Conservation (phyloP, 768 basidiomycete species). For the Butyriboletus loyo region DNA sequence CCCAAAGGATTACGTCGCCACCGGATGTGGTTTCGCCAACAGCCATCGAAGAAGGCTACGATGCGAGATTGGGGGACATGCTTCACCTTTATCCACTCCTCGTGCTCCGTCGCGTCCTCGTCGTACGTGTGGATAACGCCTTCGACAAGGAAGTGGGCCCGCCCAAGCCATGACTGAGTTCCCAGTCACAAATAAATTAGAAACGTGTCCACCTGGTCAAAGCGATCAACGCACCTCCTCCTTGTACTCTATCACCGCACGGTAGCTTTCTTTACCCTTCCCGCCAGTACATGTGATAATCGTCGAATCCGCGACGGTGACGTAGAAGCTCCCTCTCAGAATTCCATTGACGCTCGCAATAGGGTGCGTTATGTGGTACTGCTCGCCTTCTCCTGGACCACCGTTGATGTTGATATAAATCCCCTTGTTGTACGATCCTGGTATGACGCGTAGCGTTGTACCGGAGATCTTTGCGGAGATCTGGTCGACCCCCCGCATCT, state of each 20-base stretch:
- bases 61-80: constrained; percentile 80
- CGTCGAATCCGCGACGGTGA: constrained; percentile 77
- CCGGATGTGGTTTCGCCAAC: constrained; percentile 79
- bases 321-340: constrained; percentile 86
- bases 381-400: constrained; percentile 72
- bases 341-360: constrained; percentile 89
- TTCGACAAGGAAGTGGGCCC: constrained; percentile 78
- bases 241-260: constrained; percentile 90
- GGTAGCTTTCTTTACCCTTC: constrained; percentile 56
- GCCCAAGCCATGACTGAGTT: constrained; percentile 81
- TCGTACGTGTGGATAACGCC: constrained; percentile 86
- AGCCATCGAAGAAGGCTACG: constrained; percentile 83
- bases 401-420: constrained; percentile 78
- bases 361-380: constrained; percentile 88
- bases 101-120: constrained; percentile 57
- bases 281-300: constrained; percentile 80
- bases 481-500: constrained; percentile 84
- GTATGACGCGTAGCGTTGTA: constrained; percentile 75
- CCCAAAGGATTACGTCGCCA: constrained; percentile 64
- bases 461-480: constrained; percentile 91
- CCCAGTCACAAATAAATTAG: neutral
- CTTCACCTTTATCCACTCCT: constrained; percentile 82
- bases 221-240: constrained; percentile 69
- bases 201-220: neutral
- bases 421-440: constrained; percentile 86